These are phyloP conservation scores for Russula sp. DNA, from an alignment of 768 basidiomycete genomes.

Conservation along the genomic window DNA sequence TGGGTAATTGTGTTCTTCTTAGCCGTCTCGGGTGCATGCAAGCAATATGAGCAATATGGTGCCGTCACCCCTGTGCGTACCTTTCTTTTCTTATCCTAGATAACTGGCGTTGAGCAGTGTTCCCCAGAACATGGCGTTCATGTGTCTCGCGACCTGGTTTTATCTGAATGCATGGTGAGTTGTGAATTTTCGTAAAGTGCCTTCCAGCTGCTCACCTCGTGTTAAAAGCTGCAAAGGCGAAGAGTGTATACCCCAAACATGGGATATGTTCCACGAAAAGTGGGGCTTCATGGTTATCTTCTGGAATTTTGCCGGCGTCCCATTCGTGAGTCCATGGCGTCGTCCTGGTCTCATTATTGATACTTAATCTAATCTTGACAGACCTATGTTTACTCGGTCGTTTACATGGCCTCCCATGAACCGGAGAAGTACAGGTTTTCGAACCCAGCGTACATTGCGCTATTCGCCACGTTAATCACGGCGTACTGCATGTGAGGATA, in stretches of 20 bases:
- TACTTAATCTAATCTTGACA: slow-evolving; percentile 25
- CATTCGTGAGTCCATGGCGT: slow-evolving; percentile 55
- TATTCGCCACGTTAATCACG: slow-evolving; percentile 69
- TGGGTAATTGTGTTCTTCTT: slow-evolving; percentile 96
- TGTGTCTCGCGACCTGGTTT: slow-evolving; percentile 92
- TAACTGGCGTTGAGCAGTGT: not conserved
- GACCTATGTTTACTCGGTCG: slow-evolving; percentile 96
- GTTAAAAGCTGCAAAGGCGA: slow-evolving; percentile 78
- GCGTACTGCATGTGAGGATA: slow-evolving; percentile 79
- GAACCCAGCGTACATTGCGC: slow-evolving; percentile 58
- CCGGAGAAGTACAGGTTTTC: slow-evolving; percentile 84
- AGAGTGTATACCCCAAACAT: slow-evolving; percentile 92
- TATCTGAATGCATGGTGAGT: slow-evolving; percentile 90
- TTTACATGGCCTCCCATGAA: slow-evolving; percentile 96
- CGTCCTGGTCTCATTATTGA: not conserved
- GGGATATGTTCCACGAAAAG: slow-evolving; percentile 99
- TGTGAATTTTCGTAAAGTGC: not conserved
- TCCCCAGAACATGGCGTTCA: slow-evolving; percentile 89
- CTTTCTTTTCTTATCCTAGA: not conserved
- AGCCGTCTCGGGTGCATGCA: slow-evolving; percentile 85
- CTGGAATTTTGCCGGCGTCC: slow-evolving; percentile 93
- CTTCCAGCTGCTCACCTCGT: not conserved
- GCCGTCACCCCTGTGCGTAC: slow-evolving; percentile 82
- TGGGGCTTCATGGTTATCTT: slow-evolving; percentile 99
- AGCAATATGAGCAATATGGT: slow-evolving; percentile 89